Evolutionary conservation across 108 stramenopile species (phyloP).

Genomic region (Nitzschia sp.): DNA sequence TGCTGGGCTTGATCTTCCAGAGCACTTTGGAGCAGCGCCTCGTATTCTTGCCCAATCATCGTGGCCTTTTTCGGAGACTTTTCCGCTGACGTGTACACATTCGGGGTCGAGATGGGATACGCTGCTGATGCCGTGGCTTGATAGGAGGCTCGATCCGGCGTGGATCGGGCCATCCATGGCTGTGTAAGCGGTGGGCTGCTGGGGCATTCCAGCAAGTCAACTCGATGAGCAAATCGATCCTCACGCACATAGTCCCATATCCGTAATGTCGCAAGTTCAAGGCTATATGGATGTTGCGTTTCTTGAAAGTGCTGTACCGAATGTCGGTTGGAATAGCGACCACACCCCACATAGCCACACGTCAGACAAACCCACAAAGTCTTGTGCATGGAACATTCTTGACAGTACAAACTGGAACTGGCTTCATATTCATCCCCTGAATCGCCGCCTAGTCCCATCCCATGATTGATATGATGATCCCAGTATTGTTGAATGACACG

Average conservation of each 20-base stretch:
- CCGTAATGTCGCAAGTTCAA: conserved; percentile 92
- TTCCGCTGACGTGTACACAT: not conserved
- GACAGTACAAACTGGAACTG: conserved; percentile 45
- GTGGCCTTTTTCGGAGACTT: conserved; percentile 71
- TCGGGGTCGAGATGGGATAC: not conserved
- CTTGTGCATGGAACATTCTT: conserved; percentile 73
- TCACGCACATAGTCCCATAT: conserved; percentile 94
- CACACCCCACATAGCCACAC: conserved; percentile 95
- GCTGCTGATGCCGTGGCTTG: not conserved
- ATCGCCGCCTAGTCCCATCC: not conserved
- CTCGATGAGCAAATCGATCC: conserved; percentile 85
- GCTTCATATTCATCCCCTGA: conserved; percentile 20
- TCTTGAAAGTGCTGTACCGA: conserved; percentile 80
- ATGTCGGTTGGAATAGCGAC: conserved; percentile 90
- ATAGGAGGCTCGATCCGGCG: conserved; percentile 7
- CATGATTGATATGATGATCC: conserved; percentile 19
- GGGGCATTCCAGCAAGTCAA: conserved; percentile 79
- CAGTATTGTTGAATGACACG: conserved; percentile 60
- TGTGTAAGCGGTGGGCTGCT: conserved; percentile 36
- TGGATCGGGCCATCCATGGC: conserved; percentile 13
- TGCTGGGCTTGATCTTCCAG: conserved; percentile 89
- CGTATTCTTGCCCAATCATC: conserved; percentile 89
- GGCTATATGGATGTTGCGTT: conserved; percentile 87
- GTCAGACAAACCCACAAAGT: conserved; percentile 96
- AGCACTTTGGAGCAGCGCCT: conserved; percentile 85